Conservation (phyloP, 2,329 filamentous ascomycete genomes). For the Trichoderma semiorbis region DNA sequence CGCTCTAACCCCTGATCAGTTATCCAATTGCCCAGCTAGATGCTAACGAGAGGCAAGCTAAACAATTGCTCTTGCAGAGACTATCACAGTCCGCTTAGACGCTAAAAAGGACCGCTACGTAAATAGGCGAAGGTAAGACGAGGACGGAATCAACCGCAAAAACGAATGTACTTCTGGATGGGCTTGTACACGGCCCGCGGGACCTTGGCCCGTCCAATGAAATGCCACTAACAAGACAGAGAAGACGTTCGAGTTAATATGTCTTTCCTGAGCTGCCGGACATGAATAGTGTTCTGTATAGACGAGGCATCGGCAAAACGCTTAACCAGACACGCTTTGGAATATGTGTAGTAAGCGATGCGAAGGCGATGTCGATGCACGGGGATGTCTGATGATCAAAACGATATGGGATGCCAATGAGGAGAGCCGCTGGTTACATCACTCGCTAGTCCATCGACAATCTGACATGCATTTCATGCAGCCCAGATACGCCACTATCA, state of each 20-base stretch:
- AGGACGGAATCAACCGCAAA: background rate
- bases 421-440: background rate
- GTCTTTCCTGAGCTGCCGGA: background rate
- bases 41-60: background rate
- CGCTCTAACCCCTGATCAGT: background rate
- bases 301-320: background rate
- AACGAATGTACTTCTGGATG: background rate
- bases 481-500: constrained; percentile 5
- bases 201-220: background rate
- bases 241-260: background rate
- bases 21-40: background rate
- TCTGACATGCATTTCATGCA: constrained; percentile 14
- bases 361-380: background rate
- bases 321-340: background rate
- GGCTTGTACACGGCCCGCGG: background rate
- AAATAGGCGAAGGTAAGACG: background rate
- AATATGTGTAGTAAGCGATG: background rate
- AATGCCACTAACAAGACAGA: background rate
- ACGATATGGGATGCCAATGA: background rate
- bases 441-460: constrained; percentile 12
- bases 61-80: background rate
- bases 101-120: background rate
- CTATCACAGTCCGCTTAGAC: background rate
- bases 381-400: background rate
- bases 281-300: background rate